Conservation (phyloP, 2,329 filamentous ascomycete genomes). For the Colletotrichum sp. region DNA sequence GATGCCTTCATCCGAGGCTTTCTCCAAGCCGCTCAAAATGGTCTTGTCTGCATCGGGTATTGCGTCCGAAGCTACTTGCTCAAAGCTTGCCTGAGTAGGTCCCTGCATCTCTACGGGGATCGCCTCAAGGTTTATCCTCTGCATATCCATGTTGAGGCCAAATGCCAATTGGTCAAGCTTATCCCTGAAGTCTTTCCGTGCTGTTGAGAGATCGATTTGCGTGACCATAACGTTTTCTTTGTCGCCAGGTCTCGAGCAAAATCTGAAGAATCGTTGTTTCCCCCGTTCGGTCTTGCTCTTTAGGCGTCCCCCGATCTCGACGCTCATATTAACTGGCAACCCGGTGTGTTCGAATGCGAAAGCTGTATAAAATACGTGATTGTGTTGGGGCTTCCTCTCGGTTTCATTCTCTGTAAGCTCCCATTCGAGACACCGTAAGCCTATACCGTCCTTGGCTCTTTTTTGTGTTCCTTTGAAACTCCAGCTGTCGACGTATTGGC, state of each 20-base stretch:
- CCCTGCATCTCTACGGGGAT: background rate
- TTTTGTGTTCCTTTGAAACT: background rate
- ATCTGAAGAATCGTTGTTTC: background rate
- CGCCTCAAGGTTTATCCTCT: background rate
- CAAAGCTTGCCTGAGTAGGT: background rate
- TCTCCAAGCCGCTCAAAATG: fast-evolving
- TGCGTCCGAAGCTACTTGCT: fast-evolving
- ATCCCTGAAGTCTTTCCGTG: background rate
- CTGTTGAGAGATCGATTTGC: background rate
- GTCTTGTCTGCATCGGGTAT: background rate
- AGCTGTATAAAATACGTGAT: background rate
- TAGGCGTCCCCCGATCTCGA: background rate
- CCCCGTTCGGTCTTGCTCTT: background rate
- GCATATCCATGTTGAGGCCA: background rate
- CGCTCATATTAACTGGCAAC: background rate
- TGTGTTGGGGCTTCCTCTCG: background rate
- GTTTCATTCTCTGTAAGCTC: background rate
- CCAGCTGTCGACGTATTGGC: background rate
- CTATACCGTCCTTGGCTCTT: background rate
- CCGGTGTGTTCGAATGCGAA: background rate
- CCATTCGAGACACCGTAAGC: background rate
- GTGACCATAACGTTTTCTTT: background rate
- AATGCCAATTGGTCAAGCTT: background rate
- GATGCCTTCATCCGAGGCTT: background rate
- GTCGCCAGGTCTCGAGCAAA: background rate